Percentiles rank a stretch among this genome's conserved stretches.
These are phyloP conservation scores for Trifolium repens DNA, from an alignment of 306 rosid species.

Conservation along the genomic window DNA sequence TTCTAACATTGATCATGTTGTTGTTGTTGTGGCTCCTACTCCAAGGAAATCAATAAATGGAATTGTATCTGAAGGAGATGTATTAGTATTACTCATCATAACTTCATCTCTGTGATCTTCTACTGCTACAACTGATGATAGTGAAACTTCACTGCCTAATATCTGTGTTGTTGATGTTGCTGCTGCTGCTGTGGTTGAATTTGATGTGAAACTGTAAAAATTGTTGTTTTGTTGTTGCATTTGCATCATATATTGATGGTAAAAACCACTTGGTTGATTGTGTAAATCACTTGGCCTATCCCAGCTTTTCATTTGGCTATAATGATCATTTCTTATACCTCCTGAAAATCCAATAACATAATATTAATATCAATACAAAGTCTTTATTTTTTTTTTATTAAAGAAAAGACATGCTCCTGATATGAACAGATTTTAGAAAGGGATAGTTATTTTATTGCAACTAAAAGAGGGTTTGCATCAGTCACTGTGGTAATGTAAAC, in stretches of 20 bases:
- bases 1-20: conserved; percentile 50
- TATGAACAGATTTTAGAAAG: background rate
- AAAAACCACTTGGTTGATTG: conserved; percentile 29
- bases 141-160: conserved; percentile 54
- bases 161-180: conserved; percentile 28
- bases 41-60: conserved; percentile 95
- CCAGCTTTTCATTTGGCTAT: conserved; percentile 46
- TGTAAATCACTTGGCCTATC: conserved; percentile 43
- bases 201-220: conserved; percentile 44
- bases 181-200: conserved; percentile 34
- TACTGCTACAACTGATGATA: conserved; percentile 53
- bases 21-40: conserved; percentile 70
- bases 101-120: conserved; percentile 37
- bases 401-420: background rate
- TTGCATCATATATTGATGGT: conserved; percentile 46
- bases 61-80: conserved; percentile 43
- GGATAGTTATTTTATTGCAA: background rate
- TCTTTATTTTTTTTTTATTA: too few species aligned
- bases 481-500: background rate
- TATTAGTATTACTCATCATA: conserved; percentile 33
- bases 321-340: conserved; percentile 45
- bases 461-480: background rate
- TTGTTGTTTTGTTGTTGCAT: conserved; percentile 35
- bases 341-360: conserved; percentile 44
- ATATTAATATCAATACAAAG: background rate